These are phyloP conservation scores for Citrus cavaleriei DNA, from an alignment of 345 rosid species.

Conservation along the genomic window DNA sequence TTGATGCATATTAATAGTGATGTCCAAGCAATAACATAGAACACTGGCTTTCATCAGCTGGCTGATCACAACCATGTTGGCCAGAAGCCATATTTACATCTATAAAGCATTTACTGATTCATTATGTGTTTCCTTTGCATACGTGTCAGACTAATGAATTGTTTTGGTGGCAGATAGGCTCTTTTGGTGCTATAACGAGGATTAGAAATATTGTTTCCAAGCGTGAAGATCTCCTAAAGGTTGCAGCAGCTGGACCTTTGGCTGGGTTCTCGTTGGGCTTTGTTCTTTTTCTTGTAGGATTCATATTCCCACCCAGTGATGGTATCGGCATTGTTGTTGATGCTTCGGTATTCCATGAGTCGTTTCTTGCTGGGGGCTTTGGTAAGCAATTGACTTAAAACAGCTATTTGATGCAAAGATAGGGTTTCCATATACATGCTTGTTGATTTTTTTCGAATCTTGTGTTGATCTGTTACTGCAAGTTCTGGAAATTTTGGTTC, in stretches of 20 bases:
- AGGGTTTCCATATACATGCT: neutral
- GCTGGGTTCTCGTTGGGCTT: conserved; percentile 89
- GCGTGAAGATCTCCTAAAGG: conserved; percentile 86
- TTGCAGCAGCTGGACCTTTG: conserved; percentile 92
- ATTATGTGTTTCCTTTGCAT: neutral
- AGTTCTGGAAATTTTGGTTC: neutral
- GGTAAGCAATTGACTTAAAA: conserved; percentile 45
- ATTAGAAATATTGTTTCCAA: conserved; percentile 70
- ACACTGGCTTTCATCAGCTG: neutral
- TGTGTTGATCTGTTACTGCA: neutral
- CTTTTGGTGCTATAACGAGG: conserved; percentile 94
- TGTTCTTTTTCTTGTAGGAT: conserved; percentile 70
- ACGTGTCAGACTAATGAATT: conserved; percentile 27
- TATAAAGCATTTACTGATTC: neutral
- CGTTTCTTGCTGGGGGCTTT: conserved; percentile 81
- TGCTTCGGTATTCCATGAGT: conserved; percentile 90
- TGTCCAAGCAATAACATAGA: neutral
- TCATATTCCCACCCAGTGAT: conserved; percentile 80
- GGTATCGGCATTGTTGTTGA: conserved; percentile 86
- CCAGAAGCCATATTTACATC: neutral
- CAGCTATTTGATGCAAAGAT: neutral
- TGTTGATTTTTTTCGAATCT: neutral
- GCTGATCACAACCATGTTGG: neutral
- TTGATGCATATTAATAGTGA: neutral
- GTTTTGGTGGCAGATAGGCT: conserved; percentile 91